Evolutionary conservation across 1,284 basidiomycete genomes (phyloP).

Genomic region (Puccinia horiana): DNA sequence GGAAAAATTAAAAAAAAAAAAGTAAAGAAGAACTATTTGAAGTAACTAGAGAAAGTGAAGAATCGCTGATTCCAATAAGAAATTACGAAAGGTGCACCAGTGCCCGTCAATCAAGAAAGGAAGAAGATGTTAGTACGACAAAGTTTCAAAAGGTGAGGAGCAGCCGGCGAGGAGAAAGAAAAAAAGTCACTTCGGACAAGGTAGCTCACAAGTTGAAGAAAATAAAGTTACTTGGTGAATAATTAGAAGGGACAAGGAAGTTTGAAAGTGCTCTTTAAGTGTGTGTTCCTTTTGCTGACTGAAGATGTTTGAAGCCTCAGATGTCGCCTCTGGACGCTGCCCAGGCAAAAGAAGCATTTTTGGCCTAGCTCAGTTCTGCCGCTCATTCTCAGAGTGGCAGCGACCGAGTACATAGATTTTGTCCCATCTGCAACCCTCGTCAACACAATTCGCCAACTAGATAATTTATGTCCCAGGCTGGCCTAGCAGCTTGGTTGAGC

Average conservation of each 20-base stretch:
- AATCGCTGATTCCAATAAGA: constrained; percentile 18
- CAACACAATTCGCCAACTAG: background rate
- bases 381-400: background rate
- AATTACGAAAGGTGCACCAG: constrained; percentile 13
- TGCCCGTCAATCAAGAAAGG: background rate
- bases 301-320: background rate
- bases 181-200: background rate
- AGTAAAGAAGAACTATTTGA: background rate
- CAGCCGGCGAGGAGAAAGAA: background rate
- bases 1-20: background rate
- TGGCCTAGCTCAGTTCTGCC: background rate
- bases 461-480: background rate
- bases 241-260: background rate
- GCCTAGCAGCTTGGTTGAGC: background rate
- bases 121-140: background rate
- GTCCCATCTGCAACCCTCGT: background rate
- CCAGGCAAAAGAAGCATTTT: background rate
- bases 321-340: background rate
- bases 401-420: background rate
- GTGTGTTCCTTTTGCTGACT: background rate
- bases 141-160: background rate
- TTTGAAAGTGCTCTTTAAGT: background rate
- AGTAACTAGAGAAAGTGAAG: background rate
- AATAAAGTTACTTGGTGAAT: background rate
- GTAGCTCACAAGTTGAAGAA: background rate